Evolutionary conservation across 495 filamentous ascomycete species (phyloP), one percentile per base, ranked within the genome.

Genomic region (Hyaloscypha variabilis): DNA sequence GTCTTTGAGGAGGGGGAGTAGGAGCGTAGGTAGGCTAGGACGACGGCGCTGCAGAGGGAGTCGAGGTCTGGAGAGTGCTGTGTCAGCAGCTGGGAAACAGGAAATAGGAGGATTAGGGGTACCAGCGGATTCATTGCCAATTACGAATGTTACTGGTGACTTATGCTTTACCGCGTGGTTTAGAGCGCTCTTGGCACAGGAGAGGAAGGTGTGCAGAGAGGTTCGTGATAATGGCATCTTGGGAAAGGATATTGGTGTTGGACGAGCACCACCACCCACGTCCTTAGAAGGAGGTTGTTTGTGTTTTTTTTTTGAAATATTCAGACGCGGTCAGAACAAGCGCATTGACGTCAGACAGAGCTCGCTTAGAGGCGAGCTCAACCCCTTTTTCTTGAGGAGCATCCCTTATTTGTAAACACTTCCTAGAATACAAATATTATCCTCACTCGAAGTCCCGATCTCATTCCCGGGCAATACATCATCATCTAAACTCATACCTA

Each of bases 21-120:
- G 51, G 83, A 87, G 63, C 88, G 87, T 63, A 96, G 83, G 77
- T 97, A 98, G 51, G 94, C 89, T 55, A 91, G 91, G 52, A 96
- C 74, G n/a, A 98, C 77, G 19, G 94, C 86, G 39, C 87, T 91
- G 75, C 91, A 90, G 61, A 98, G 85, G 14, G 96, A 97, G 77
- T 99, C 95, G 71, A 99, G 88, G 73, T 99, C 95, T 84, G 77
- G 6, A 23, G 10, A 25, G 30, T n/a, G n/a, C n/a, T n/a, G n/a
- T n/a, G n/a, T n/a, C n/a, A n/a, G n/a, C n/a, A n/a, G n/a, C n/a
- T n/a, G n/a, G n/a, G n/a, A n/a, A n/a, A n/a, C n/a, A n/a, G n/a
- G n/a, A n/a, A n/a, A n/a, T n/a, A n/a, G n/a, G n/a, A n/a, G n/a
- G n/a, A n/a, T n/a, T n/a, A n/a, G n/a, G n/a, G n/a, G n/a, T n/a